These are phyloP conservation scores for Zygoascus flipseniorum DNA, from an alignment of 805 yeast species.

Conservation along the genomic window DNA sequence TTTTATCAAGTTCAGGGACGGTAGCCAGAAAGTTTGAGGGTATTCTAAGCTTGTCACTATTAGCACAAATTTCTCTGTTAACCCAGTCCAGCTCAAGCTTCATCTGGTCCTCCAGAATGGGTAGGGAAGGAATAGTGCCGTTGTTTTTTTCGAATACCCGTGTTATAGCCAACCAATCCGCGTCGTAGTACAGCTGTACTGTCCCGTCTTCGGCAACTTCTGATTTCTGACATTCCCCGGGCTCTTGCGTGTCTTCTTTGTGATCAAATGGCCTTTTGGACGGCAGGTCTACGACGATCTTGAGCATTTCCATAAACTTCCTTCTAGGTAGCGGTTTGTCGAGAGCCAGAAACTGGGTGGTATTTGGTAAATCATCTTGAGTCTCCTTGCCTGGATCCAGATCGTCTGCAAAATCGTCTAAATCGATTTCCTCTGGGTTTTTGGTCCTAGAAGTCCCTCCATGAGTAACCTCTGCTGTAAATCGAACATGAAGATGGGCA, in stretches of 20 bases:
- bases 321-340: conserved; percentile 76
- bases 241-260: background rate
- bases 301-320: conserved; percentile 44
- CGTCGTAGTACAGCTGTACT: conserved; percentile 22
- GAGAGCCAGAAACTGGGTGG: conserved; percentile 60
- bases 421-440: conserved; percentile 18
- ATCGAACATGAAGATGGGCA: conserved; percentile 80
- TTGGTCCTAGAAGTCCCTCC: conserved; percentile 1
- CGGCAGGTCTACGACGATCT: conserved; percentile 24
- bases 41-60: conserved; percentile 16
- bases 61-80: conserved; percentile 19
- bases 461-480: conserved; percentile 47
- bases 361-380: conserved; percentile 1
- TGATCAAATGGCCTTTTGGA: conserved; percentile 8
- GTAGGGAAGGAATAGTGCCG: background rate
- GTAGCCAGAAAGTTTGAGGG: conserved; percentile 22
- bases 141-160: conserved; percentile 15
- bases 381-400: background rate
- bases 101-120: conserved; percentile 10
- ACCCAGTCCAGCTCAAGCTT: conserved; percentile 24
- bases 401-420: conserved; percentile 8
- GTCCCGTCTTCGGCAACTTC: background rate
- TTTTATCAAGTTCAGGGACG: background rate
- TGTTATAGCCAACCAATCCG: conserved; percentile 31
- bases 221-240: background rate